These are phyloP conservation scores for Pyrenochaeta sp. DNA, from an alignment of 2,329 filamentous ascomycete species.

Conservation along the genomic window DNA sequence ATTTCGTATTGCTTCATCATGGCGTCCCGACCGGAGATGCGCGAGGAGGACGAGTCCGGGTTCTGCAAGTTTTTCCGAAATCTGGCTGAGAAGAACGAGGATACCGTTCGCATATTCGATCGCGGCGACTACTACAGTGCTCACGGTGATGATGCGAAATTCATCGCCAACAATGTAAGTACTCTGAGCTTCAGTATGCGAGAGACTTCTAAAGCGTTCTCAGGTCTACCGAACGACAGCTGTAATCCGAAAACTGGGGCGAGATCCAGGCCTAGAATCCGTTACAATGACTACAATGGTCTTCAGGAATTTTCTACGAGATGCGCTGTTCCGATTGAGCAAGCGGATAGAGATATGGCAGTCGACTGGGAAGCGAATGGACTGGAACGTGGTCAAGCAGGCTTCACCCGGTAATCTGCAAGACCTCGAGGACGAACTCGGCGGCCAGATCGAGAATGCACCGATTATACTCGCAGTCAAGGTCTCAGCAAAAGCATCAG, in stretches of 20 bases:
- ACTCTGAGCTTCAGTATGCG: too few species aligned
- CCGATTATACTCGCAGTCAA: conserved; percentile 97
- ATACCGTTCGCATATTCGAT: conserved; percentile 90
- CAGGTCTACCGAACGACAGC: conserved; percentile 97
- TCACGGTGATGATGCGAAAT: conserved; percentile 84
- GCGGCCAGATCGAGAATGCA: conserved; percentile 83
- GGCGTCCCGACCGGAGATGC: conserved; percentile 66
- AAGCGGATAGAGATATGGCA: conserved; percentile 93
- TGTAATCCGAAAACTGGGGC: conserved; percentile 88
- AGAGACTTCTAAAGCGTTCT: conserved; percentile 1
- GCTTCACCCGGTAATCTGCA: conserved; percentile 96
- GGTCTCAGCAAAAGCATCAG: conserved; percentile 83
- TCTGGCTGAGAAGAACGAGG: conserved; percentile 74
- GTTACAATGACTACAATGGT: conserved; percentile 96
- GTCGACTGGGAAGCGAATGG: conserved; percentile 75
- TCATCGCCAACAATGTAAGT: conserved; percentile 78
- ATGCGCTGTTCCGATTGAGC: conserved; percentile 89
- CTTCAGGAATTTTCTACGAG: conserved; percentile 92
- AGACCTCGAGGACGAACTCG: conserved; percentile 95
- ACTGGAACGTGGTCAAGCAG: conserved; percentile 89
- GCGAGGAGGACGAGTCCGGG: conserved; percentile 92
- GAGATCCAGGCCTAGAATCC: conserved; percentile 84
- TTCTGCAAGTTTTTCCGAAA: conserved; percentile 97
- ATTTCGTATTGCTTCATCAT: conserved; percentile 43
- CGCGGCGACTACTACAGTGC: conserved; percentile 95